Evolutionary conservation across 129 eudicot genomes (phyloP), one percentile per base, ranked within the genome.

Genomic region (Helianthus tuberosus): DNA sequence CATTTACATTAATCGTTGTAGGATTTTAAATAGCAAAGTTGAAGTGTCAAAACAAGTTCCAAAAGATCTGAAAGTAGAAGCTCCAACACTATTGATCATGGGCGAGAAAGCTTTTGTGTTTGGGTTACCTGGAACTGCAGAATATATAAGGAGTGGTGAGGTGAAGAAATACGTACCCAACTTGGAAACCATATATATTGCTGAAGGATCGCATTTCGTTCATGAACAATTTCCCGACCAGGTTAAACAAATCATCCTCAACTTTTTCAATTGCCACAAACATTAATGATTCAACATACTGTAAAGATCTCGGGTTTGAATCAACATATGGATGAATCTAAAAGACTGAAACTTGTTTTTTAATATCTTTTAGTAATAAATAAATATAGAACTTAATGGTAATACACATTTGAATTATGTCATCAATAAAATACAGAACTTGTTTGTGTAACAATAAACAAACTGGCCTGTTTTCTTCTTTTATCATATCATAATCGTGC

Each of bases 31-130:
- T 6, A 58, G 16, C 52, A 71, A 54, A 71, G 64, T 35, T 16
- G 74, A 69, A 32, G 35, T 4, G 51, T 49, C 74, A 38, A 69
- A 69, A 69, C 29, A 69, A 71, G 75, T 65, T 71, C 64, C 64
- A 16, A 53, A 74, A 74, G 72, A 75, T 48, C 1, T 53, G 29
- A 65, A 64, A 52, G 29, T 75, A 15, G 79, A 38, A 49, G 72
- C 64, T 38, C 79, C 79, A 6, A n/a, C 79, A 13, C 53, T 75
- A 29, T 16, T 75, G 14, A 75, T 75, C 72, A 75, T 75, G 73
- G 79, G 79, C 52, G 79, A 75, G 65, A 75, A 75, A 67, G 79
- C 64, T 75, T 75, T 64, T 2, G 71, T 64, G 72, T 75, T 75
- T 11, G 46, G 43, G 6, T 52, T 75, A 13, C 79, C 79, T 20